A percentile compares a stretch with the other conserved stretches of the same genome.
Evolutionary conservation across 495 filamentous ascomycete genomes (phyloP).

Genomic region (Penicillium subrubescens): DNA sequence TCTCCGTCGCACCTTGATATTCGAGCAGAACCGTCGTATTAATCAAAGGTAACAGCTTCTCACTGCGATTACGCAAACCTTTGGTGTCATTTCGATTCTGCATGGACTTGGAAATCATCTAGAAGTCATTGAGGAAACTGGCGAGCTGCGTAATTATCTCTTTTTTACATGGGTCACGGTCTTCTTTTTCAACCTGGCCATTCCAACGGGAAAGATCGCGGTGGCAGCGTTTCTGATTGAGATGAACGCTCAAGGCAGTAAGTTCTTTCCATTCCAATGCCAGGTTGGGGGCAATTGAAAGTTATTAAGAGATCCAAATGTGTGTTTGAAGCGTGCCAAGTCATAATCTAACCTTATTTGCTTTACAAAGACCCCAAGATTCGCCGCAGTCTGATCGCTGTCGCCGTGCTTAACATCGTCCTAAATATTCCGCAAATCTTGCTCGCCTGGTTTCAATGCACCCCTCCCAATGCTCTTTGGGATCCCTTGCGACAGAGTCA

Average conservation of each 20-base stretch:
- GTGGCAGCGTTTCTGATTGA: conserved; percentile 29
- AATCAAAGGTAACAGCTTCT: conserved; percentile 10
- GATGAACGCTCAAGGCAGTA: conserved; percentile 31
- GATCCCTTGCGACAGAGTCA: conserved; percentile 23
- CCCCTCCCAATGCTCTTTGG: conserved; percentile 26
- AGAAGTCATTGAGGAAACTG: conserved; percentile 9
- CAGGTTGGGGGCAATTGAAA: neutral
- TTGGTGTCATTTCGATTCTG: conserved; percentile 24
- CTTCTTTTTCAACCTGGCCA: conserved; percentile 32
- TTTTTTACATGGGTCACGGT: conserved; percentile 33
- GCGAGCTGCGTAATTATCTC: conserved; percentile 25
- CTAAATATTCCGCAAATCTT: conserved; percentile 28
- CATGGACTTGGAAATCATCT: conserved; percentile 31
- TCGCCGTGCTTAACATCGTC: conserved; percentile 28
- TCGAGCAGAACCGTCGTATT: neutral
- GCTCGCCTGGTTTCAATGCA: conserved; percentile 31
- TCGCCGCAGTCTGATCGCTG: conserved; percentile 27
- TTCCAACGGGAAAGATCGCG: conserved; percentile 31
- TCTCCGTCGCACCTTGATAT: neutral
- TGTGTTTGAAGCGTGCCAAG: neutral
- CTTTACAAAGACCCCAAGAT: conserved; percentile 25
- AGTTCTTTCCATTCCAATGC: neutral
- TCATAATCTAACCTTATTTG: neutral
- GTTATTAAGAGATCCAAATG: neutral
- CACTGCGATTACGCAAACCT: conserved; percentile 25